These are phyloP conservation scores for Cladosporium sp. DNA, from an alignment of 2,329 filamentous ascomycete genomes.

Conservation along the genomic window DNA sequence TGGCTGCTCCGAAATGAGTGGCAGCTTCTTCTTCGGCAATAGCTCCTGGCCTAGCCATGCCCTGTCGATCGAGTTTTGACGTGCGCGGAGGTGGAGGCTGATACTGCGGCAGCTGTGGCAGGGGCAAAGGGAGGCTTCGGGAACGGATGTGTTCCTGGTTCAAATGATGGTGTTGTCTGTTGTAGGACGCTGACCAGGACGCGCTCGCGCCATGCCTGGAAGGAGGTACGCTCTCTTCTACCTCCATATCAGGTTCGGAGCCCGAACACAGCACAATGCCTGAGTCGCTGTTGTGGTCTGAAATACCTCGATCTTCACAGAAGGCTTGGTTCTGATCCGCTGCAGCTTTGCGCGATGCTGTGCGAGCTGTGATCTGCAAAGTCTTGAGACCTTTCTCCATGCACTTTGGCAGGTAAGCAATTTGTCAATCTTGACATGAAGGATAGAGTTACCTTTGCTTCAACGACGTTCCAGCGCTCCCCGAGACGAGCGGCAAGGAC, in stretches of 20 bases:
- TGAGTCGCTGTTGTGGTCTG: constrained; percentile 57
- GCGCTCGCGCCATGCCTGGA: constrained; percentile 13
- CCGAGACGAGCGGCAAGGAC: constrained; percentile 58
- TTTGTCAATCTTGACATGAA: constrained; percentile 10
- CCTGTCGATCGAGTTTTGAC: background rate
- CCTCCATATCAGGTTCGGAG: constrained; percentile 32
- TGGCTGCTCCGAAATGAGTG: no score
- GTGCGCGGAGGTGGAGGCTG: constrained; percentile 25
- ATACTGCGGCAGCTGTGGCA: constrained; percentile 32
- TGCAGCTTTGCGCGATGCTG: constrained; percentile 56
- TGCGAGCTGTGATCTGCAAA: constrained; percentile 62
- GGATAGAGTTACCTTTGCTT: constrained; percentile 63
- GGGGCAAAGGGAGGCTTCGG: constrained; percentile 27
- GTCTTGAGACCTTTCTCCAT: constrained; percentile 81
- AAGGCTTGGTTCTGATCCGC: constrained; percentile 33
- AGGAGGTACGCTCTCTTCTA: constrained; percentile 17
- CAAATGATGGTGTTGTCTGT: constrained; percentile 13
- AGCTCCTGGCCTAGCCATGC: no score
- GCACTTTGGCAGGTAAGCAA: constrained; percentile 47
- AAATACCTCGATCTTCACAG: constrained; percentile 33
- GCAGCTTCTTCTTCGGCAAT: no score
- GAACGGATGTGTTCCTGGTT: constrained; percentile 24
- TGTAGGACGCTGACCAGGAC: constrained; percentile 20
- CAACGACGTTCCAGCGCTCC: constrained; percentile 60
- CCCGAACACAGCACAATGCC: constrained; percentile 51